Evolutionary conservation across 495 filamentous ascomycete species (phyloP).

Genomic region (Bathelium albidoporum): DNA sequence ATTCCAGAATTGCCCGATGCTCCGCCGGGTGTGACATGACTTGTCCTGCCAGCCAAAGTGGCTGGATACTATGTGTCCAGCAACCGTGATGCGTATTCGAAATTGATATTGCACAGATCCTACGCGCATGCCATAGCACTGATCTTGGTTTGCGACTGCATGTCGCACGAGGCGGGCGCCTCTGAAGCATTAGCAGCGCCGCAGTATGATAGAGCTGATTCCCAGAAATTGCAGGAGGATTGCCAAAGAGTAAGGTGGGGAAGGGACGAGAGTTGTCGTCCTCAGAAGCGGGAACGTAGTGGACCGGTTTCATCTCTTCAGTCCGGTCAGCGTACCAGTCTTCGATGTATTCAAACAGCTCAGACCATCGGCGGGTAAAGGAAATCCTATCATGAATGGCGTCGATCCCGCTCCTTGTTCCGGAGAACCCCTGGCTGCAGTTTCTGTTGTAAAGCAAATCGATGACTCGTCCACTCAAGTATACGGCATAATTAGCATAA

Average conservation of each 20-base stretch:
- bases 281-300: slow-evolving; percentile 1
- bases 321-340: slow-evolving; percentile 14
- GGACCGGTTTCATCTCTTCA: slow-evolving; percentile 13
- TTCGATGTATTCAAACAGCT: slow-evolving; percentile 16
- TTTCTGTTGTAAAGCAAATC: slow-evolving; percentile 11
- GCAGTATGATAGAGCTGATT: slow-evolving; percentile 18
- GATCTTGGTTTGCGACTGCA: slow-evolving; percentile 11
- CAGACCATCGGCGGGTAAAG: slow-evolving; percentile 8
- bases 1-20: slow-evolving; percentile 15
- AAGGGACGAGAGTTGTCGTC: slow-evolving; percentile 11
- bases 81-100: slow-evolving; percentile 16
- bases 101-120: slow-evolving; percentile 18
- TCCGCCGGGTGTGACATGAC: slow-evolving; percentile 17
- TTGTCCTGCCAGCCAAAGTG: slow-evolving; percentile 18
- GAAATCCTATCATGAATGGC: slow-evolving; percentile 13
- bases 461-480: slow-evolving; percentile 10
- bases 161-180: slow-evolving; percentile 7
- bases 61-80: slow-evolving; percentile 18
- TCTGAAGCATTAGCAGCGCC: slow-evolving; percentile 17
- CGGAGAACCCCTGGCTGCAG: not conserved
- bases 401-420: not conserved
- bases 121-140: slow-evolving; percentile 19
- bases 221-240: slow-evolving; percentile 10
- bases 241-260: slow-evolving; percentile 12
- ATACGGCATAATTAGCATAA: slow-evolving; percentile 15